Evolutionary conservation across 192 early-diverging fungal species (phyloP).

Genomic region (Umbelopsis ramanniana): DNA sequence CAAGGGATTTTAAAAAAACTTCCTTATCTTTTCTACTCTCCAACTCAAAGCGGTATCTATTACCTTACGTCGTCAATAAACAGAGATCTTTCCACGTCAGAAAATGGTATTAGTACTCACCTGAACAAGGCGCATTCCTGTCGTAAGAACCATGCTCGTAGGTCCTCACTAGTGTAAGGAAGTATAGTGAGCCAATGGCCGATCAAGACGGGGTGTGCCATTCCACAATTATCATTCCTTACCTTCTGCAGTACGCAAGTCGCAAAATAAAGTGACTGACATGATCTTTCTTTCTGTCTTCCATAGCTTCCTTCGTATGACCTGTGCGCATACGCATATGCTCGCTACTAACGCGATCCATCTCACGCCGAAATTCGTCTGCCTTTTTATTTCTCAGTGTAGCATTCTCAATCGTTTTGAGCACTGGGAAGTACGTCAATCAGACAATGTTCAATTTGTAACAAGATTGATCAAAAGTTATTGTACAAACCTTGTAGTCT

Average conservation of each 20-base stretch:
- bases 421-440: conserved; percentile 51
- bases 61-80: background rate
- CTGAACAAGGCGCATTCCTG: conserved; percentile 71
- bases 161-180: conserved; percentile 57
- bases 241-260: conserved; percentile 69
- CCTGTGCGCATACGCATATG: conserved; percentile 70
- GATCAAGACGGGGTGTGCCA: background rate
- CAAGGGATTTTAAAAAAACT: conserved; percentile 57
- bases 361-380: conserved; percentile 57
- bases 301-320: conserved; percentile 49
- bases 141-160: conserved; percentile 76
- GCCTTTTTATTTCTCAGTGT: conserved; percentile 69
- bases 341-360: conserved; percentile 54
- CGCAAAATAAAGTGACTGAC: conserved; percentile 83
- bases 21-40: conserved; percentile 49
- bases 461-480: background rate
- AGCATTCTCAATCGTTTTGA: conserved; percentile 83
- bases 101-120: conserved; percentile 28
- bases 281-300: conserved; percentile 79
- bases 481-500: conserved; percentile 61
- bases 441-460: background rate
- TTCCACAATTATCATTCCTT: conserved; percentile 33
- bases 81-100: background rate
- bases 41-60: conserved; percentile 48
- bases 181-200: background rate